Conservation (phyloP, 352 stramenopile genomes). For the Phytophthora sansomeana region DNA sequence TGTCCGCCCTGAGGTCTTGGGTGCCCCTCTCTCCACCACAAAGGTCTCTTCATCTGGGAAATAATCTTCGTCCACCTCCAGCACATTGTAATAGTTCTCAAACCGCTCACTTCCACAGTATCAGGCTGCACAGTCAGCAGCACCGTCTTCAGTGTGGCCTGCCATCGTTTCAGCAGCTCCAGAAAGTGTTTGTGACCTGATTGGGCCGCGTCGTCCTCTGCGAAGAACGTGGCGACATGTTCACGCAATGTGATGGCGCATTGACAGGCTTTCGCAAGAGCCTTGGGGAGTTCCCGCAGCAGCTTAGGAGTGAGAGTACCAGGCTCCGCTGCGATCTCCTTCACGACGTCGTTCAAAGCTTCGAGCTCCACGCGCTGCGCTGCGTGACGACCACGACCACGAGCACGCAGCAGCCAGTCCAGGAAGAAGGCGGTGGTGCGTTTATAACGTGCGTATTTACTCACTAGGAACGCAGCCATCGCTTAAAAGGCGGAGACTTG, state of each 20-base stretch:
- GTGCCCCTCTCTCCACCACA: background rate
- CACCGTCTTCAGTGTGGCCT: no score
- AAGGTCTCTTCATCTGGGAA: constrained; percentile 11
- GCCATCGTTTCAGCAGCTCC: no score
- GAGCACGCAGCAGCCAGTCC: background rate
- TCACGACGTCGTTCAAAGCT: background rate
- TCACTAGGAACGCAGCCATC: background rate
- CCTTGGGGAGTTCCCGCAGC: constrained; percentile 14
- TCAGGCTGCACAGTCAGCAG: no score
- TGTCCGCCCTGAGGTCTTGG: constrained; percentile 9
- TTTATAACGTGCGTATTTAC: constrained; percentile 12
- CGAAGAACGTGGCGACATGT: no score
- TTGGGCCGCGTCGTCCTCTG: no score
- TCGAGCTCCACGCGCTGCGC: background rate
- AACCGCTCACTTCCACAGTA: no score
- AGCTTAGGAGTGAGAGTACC: constrained; percentile 5
- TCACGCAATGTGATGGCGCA: constrained; percentile 19
- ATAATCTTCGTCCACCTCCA: constrained; percentile 26
- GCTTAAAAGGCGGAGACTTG: no score
- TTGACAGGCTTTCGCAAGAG: constrained; percentile 21
- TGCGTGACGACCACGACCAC: background rate
- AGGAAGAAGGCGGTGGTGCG: constrained; percentile 5
- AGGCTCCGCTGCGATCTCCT: constrained; percentile 9
- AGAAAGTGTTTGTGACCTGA: no score
- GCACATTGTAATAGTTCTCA: constrained; percentile 31